Base-by-base conservation (phyloP, 352 stramenopile genomes). In the Plasmopara muralis region DNA sequence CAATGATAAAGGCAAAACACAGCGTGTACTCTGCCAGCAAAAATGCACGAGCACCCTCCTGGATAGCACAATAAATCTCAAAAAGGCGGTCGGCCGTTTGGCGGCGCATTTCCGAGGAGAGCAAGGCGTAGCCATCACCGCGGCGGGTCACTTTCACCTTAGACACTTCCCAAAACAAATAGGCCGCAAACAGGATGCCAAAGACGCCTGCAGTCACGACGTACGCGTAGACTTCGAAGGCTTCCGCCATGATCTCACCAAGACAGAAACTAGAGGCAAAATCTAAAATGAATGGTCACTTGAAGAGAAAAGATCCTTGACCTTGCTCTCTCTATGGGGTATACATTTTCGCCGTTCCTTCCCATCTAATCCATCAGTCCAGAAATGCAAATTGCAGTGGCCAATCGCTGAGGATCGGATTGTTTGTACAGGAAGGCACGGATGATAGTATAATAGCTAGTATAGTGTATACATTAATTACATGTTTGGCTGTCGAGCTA, bases 21-120 rank as follows among this genome's bases (percentile, higher is more conserved):
- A 99, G 93, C 53, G 72, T 95, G 84, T 99, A 99, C 75, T 99
- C 97, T 6, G 97, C 95, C 28, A 87, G 62, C 31, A 99, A 71
- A 76, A 99, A 99, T 16, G 93, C 95, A 47, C 97, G 91, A n/a
- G 97, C 96, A 51, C 97, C 97, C 57, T 98, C 81, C 59, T 98
- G 94, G 75, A 99, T 99, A 37, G 93, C 92, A 53, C 88, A 85
- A 74, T 94, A 98, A 70, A 99, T 93, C 74, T 93, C 83, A 52
- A 84, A 93, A 25, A 93, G 77, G 28, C 83, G 83, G 60, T 93
- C 80, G 9, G 83, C 83, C 37, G 83, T 93, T 57, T 89, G 80
- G 67, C 83, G 77, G 48, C 80, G 83, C 58, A 85, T 66, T 42
- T 93, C 83, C 25, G 72, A 68, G 20, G 81, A 62, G 37, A 93